Evolutionary conservation across 306 rosid species (phyloP), one percentile per base, ranked within the genome.

Genomic region (Prunus kanzakura): DNA sequence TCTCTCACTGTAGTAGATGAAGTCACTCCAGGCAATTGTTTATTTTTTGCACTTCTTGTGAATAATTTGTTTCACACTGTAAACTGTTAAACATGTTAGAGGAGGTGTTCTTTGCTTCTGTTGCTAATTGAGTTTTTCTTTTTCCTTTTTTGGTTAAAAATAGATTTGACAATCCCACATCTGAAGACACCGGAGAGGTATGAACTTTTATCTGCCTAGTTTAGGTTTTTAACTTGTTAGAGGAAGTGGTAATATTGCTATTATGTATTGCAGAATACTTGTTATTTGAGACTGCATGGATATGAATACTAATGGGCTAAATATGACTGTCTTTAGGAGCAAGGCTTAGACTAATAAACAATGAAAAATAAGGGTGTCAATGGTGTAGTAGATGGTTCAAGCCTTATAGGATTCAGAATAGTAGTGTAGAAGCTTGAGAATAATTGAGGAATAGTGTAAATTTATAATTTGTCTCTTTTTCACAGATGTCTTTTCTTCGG

Each of bases 131-230:
- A 25, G 18, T 47, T 18, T 20, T 82, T 47, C 50, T 11, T 68
- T 38, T 38, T 38, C 43, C 72, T 51, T 73, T 32, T n/a, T 62
- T 79, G 70, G 67, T 54, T 79, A 4, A 49, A 27, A 67, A 14
- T 78, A 95, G 98, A 95, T 90, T 76, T 95, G 84, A 80, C 86
- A n/a, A 82, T 86, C 87, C 96, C 92, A 5, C 91, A 91, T 82
- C 71, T 90, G 80, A 95, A 90, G 88, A 90, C 95, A 32, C 92
- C 97, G 3, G 95, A 92, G 81, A 90, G 98, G 98, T 95, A 89
- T 68, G 84, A 16, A 71, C 25, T 74, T 16, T 81, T 23, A 11
- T 82, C 75, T 58, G 54, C 47, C 71, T 72, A 49, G 68, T 60
- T 57, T 51, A 54, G 46, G 22, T 54, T 32, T 67, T 50, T 51